These are phyloP conservation scores for Polytrichum commune DNA, from an alignment of 225 moss, liverwort and hornwort species.

Conservation along the genomic window DNA sequence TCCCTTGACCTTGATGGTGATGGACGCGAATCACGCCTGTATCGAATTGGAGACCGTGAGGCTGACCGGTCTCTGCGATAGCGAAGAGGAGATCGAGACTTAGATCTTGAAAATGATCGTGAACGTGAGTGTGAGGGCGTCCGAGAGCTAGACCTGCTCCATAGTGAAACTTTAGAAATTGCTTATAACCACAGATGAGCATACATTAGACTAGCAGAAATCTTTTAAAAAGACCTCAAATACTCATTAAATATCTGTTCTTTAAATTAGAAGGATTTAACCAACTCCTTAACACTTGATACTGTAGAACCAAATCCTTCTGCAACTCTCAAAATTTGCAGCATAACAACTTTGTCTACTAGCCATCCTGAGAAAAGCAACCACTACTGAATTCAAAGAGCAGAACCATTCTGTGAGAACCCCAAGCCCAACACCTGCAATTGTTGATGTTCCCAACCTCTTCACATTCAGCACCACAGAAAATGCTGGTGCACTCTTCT, in stretches of 20 bases:
- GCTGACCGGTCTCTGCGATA: constrained; percentile 55
- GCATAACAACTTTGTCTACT: no score
- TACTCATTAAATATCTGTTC: neutral
- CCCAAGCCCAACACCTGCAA: constrained; percentile 4
- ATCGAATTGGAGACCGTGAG: constrained; percentile 75
- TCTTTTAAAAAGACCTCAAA: neutral
- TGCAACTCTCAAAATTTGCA: no score
- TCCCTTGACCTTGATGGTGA: constrained; percentile 72
- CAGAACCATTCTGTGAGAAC: neutral
- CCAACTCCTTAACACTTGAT: neutral
- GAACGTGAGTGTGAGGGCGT: constrained; percentile 56
- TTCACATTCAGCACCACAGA: constrained; percentile 6
- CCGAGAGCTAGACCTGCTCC: constrained; percentile 65
- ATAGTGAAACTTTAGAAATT: constrained; percentile 21
- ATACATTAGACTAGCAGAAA: no score
- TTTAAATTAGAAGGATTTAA: neutral
- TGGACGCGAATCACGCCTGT: constrained; percentile 57
- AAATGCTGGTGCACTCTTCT: constrained; percentile 5
- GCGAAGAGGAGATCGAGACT: constrained; percentile 59
- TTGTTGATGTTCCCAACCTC: constrained; percentile 10
- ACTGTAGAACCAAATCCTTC: neutral
- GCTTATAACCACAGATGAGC: no score
- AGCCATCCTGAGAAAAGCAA: neutral
- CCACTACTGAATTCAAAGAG: neutral
- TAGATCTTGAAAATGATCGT: constrained; percentile 66